Base-by-base conservation (phyloP, 2,329 filamentous ascomycete species). In the Aspergillus fischeri region DNA sequence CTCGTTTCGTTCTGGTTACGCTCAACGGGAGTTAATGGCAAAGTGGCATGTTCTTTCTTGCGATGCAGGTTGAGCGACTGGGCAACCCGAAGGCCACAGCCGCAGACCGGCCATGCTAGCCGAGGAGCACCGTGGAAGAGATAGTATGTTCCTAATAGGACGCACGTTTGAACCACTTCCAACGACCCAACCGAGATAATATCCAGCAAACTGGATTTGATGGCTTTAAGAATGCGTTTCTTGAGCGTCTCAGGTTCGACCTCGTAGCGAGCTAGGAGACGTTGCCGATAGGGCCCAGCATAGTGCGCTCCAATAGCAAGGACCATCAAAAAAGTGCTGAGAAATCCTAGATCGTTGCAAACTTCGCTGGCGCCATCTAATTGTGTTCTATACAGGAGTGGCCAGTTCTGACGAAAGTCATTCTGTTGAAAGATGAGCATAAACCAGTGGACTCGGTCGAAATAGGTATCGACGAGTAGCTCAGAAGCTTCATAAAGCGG, bases 401-500 rank as follows among this genome's bases (percentile, higher is more conserved):
- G 60, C 63, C 64, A 67, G 14, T 53, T 54, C 17, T 50, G 55
- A 2, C 64, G 54, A 29, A 75, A 76, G 3, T 70, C 64, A 17
- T 65, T 60, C 55, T 75, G 71, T 32, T 74, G 69, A 44, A 76
- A 75, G 5, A 76, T 61, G 3, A 75, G 58, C 55, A 71, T 72
- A 55, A 75, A 76, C 74, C 74, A 76, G 42, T 76, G 74, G 0
- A 71, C 65, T n/a, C 68, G 65, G 51, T 75, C 70, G 58, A 76
- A 76, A 50, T 75, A 75, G 29, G 65, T 75, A 42, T 74, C 67
- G 5, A 75, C 64, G 8, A 75, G 59, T 14, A 70, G 25, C 11
- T 51, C 52, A 8, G 65, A 65, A 2, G 61, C 63, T 21, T 71
- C 60, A 7, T 60, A 58, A 1, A 55, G 38, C 1, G 70, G 66